Percentiles rank a stretch among this genome's conserved stretches.
Evolutionary conservation across 2,329 filamentous ascomycete genomes (phyloP).

Genomic region (Teratosphaeria epicoccoides): DNA sequence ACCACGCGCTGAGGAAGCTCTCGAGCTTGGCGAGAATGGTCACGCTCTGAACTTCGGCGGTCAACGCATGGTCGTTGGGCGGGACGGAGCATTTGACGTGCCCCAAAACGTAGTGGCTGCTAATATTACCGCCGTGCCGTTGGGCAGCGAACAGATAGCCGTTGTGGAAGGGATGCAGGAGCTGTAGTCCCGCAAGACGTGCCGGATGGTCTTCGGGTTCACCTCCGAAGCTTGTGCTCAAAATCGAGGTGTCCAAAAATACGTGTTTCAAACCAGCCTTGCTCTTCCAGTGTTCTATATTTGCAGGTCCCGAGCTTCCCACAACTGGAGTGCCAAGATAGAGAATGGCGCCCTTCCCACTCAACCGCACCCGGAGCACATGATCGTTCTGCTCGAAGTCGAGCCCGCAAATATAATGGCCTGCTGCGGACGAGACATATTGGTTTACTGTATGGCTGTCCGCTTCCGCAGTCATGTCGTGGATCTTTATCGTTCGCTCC

Average conservation of each 20-base stretch:
- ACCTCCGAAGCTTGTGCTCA: not conserved
- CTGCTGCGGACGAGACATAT: conserved; percentile 22
- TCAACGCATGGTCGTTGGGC: conserved; percentile 6
- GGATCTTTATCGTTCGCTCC: conserved; percentile 26
- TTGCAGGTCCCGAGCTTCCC: conserved; percentile 4
- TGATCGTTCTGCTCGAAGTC: conserved; percentile 25
- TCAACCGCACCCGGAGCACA: conserved; percentile 23
- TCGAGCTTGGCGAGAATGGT: conserved; percentile 20
- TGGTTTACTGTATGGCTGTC: conserved; percentile 24
- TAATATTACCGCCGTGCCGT: conserved; percentile 18
- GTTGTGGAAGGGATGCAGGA: conserved; percentile 18
- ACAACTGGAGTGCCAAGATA: conserved; percentile 24
- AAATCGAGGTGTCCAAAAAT: conserved; percentile 20
- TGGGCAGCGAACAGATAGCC: conserved; percentile 24
- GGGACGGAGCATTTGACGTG: conserved; percentile 13
- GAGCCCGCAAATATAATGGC: conserved; percentile 26
- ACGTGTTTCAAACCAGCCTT: conserved; percentile 21
- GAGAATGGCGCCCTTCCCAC: conserved; percentile 24
- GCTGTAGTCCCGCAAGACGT: conserved; percentile 21
- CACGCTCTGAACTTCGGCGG: conserved; percentile 14
- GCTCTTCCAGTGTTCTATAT: conserved; percentile 25
- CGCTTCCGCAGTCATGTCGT: conserved; percentile 20
- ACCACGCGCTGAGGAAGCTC: conserved; percentile 21
- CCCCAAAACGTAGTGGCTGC: conserved; percentile 21
- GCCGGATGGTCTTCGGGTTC: conserved; percentile 3